Evolutionary conservation across 2,329 filamentous ascomycete genomes (phyloP).

Genomic region (Fonsecaea monophora): DNA sequence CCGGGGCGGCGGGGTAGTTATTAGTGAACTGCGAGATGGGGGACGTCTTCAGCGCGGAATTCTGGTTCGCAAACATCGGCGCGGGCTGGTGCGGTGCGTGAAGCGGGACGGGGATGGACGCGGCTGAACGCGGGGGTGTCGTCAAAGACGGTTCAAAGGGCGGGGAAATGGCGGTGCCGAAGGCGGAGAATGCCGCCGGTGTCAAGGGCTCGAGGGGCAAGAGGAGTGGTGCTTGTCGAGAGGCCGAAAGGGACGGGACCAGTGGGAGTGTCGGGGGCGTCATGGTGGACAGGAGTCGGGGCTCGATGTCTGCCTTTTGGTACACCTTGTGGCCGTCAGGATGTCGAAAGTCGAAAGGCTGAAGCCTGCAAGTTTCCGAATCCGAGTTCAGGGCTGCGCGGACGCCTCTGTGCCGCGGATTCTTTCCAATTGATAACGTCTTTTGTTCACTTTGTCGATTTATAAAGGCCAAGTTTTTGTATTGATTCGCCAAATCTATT

Average conservation of each 20-base stretch:
- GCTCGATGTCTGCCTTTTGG: no score
- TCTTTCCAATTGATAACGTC: not conserved
- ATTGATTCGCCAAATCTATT: no score
- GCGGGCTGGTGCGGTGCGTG: constrained; percentile 50
- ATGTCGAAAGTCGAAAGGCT: not conserved
- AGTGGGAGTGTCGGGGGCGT: constrained; percentile 23
- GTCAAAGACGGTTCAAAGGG: constrained; percentile 64
- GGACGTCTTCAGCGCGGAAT: constrained; percentile 84
- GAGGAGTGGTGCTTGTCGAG: constrained; percentile 46
- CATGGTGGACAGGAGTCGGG: constrained; percentile 15
- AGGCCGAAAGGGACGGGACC: not conserved
- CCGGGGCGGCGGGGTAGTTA: constrained; percentile 64
- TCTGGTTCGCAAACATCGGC: constrained; percentile 77
- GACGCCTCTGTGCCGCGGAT: not conserved
- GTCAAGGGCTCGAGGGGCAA: constrained; percentile 69
- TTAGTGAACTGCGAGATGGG: constrained; percentile 77
- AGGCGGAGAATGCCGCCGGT: constrained; percentile 72
- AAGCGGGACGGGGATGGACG: constrained; percentile 45
- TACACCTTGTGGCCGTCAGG: no score
- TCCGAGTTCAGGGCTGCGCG: not conserved
- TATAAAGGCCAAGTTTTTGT: not conserved
- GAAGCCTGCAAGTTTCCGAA: not conserved
- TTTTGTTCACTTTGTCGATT: not conserved
- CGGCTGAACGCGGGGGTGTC: constrained; percentile 40
- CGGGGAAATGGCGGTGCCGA: constrained; percentile 83